These are phyloP conservation scores for Sporothrix dimorphospora DNA, from an alignment of 2,329 filamentous ascomycete genomes.

Conservation along the genomic window DNA sequence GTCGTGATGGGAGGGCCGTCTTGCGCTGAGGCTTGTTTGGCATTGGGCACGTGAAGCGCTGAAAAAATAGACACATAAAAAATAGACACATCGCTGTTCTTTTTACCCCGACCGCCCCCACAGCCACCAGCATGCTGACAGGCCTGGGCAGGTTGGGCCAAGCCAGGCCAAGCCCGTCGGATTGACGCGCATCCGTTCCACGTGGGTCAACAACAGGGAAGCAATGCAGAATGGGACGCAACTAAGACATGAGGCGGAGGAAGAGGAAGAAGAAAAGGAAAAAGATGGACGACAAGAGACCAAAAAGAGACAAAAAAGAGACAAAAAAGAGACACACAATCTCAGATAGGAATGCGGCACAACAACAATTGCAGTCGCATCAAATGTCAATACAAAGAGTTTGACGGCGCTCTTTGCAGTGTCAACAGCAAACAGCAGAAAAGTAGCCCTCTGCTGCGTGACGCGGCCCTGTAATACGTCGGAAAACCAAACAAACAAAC, in stretches of 20 bases:
- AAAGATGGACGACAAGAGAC: not conserved
- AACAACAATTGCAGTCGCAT: constrained; percentile 1
- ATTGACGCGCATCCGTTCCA: not conserved
- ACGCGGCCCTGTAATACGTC: not conserved
- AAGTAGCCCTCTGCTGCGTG: not conserved
- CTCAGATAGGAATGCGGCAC: not conserved
- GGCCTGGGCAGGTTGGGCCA: too few species aligned
- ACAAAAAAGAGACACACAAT: constrained; percentile 5
- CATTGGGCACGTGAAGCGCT: too few species aligned
- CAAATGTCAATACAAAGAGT: not conserved
- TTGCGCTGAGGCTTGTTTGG: not conserved
- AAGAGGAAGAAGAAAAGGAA: not conserved
- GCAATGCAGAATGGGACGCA: constrained; percentile 2
- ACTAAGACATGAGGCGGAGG: not conserved
- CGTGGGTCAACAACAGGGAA: constrained; percentile 13
- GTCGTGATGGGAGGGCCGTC: too few species aligned
- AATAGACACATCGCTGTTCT: not conserved
- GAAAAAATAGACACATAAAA: not conserved
- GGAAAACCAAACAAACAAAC: not conserved
- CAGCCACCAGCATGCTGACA: too few species aligned
- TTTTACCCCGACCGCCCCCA: too few species aligned
- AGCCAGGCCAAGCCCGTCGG: not conserved
- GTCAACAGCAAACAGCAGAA: not conserved
- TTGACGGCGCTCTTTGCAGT: not conserved
- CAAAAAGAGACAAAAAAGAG: too few species aligned